A percentile compares a stretch with the other conserved stretches of the same genome.
phyloP scores from a whole-genome alignment of 768 basidiomycete species.

The Amanita polypyramis region DNA sequence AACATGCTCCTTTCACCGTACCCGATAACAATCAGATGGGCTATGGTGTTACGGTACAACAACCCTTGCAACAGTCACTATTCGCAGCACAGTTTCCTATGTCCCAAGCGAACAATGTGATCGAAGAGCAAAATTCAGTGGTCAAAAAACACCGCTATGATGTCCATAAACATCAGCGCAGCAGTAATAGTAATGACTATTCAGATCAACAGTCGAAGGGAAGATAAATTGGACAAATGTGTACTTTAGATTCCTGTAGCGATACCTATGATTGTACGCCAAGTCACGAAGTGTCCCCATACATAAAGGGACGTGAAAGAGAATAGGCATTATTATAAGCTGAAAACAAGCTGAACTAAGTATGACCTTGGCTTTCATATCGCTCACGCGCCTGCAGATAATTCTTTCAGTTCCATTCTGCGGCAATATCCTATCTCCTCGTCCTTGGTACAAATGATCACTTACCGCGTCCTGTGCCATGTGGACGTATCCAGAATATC shows the following conservation, averaged over 20 bases:
- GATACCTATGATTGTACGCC: neutral
- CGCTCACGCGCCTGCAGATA: constrained; percentile 28
- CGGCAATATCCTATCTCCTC: constrained; percentile 19
- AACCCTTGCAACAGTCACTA: neutral
- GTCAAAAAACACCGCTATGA: too few species aligned
- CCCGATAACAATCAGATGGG: neutral
- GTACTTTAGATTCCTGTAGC: neutral
- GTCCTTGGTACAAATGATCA: constrained; percentile 18
- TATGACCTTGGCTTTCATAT: constrained; percentile 20
- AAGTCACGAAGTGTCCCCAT: too few species aligned
- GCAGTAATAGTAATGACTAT: too few species aligned
- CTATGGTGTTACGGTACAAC: neutral
- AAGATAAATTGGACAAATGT: constrained; percentile 1
- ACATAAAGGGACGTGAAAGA: neutral
- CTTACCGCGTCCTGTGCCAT: constrained; percentile 65
- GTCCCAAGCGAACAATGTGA: neutral
- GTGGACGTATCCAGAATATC: constrained; percentile 58
- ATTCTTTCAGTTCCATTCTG: constrained; percentile 12
- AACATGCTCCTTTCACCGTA: neutral
- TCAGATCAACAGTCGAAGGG: constrained; percentile 2
- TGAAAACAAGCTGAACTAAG: neutral
- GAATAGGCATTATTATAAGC: neutral
- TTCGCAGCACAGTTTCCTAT: neutral
- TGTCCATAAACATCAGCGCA: too few species aligned
- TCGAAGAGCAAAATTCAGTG: neutral